Evolutionary conservation across 2,329 filamentous ascomycete species (phyloP), one percentile per base, ranked within the genome.

Genomic region (Scytalidium sp.): DNA sequence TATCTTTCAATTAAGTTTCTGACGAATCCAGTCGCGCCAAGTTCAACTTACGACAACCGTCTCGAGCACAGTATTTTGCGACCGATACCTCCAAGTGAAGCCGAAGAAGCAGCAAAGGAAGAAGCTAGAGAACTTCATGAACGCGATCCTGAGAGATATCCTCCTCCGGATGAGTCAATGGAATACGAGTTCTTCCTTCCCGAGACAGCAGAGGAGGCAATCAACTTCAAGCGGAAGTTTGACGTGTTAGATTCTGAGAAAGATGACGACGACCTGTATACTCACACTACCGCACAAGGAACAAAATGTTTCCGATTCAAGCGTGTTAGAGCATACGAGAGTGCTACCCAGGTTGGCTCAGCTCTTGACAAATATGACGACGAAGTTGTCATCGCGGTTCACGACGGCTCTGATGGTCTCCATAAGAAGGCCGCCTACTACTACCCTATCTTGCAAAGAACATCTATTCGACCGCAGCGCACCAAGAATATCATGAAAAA

Each of bases 1-100:
- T 88, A 87, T 62, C 80, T 86, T 55, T 82, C 83, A 13, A 75
- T 87, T 70, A 87, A 87, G 67, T 87, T 87, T 67, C 76, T 77
- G 46, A 82, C 78, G 56, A 85, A 84, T 62, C 84, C 84, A 3
- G 78, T 87, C 22, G 70, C 76, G 9, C 71, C 74, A 48, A 70
- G 68, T 41, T 71, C 60, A 43, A 68, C 68, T 41, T 87, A 85
- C 64, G 82, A 86, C 63, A 72, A 70, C 44, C 82, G 84, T 32
- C 73, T 88, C 21, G 75, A 84, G 43, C 78, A 75, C 57, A 79
- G 80, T 55, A 67, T 88, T 50, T 75, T 88, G 59, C 76, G 78
- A 55, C 84, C 84, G 20, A 75, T 83, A 52, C 76, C 81, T 47
- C 72, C 74, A 50, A 76, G 74, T 13, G 70, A 76, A 1, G 77